These are phyloP conservation scores for Rhodamnia argentea DNA, from an alignment of 345 rosid species.

Conservation along the genomic window DNA sequence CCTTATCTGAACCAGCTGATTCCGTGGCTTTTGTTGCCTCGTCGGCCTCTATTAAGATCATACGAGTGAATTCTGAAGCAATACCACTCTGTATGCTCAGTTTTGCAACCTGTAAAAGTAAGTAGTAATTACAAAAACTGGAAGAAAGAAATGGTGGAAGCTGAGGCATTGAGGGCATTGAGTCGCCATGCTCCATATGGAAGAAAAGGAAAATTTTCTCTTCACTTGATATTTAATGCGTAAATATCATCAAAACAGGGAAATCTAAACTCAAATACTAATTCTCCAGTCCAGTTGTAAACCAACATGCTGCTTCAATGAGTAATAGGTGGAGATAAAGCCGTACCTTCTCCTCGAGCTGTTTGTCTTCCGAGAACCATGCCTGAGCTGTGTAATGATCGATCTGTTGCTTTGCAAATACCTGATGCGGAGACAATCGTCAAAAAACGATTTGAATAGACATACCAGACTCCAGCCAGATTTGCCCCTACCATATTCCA, in stretches of 20 bases:
- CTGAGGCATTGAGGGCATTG: not conserved
- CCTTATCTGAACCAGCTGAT: constrained; percentile 24
- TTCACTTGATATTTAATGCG: not conserved
- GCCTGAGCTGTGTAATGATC: constrained; percentile 78
- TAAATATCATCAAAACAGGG: not conserved
- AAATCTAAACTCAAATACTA: not conserved
- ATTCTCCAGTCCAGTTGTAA: not conserved
- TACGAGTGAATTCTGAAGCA: constrained; percentile 61
- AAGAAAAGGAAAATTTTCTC: not conserved
- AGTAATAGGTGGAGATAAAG: not conserved
- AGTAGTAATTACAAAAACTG: not conserved
- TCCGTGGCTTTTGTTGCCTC: constrained; percentile 25
- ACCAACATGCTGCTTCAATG: not conserved
- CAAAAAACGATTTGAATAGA: not conserved
- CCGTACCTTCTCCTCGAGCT: constrained; percentile 68
- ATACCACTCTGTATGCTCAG: constrained; percentile 51
- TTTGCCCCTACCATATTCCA: not conserved
- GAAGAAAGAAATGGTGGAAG: not conserved
- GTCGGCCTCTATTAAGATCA: constrained; percentile 44
- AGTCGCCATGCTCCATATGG: not conserved
- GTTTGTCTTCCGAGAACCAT: constrained; percentile 68
- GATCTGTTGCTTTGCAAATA: constrained; percentile 61
- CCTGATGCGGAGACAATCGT: constrained; percentile 18
- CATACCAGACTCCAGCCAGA: not conserved
- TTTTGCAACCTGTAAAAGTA: constrained; percentile 41